phyloP scores from a whole-genome alignment of 148 eudicot species.

The Vaccinium vitisidaea region DNA sequence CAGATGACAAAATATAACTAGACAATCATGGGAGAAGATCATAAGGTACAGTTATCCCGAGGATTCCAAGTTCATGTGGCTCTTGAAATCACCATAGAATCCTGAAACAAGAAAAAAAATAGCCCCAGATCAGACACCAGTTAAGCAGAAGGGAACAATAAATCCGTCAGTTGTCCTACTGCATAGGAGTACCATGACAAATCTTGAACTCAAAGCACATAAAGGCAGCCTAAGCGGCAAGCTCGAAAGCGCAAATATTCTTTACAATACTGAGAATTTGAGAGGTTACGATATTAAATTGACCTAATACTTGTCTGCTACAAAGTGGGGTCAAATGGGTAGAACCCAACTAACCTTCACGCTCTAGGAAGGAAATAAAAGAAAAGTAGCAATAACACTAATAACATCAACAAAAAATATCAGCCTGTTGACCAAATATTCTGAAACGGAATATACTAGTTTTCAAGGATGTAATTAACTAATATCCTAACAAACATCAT shows the following conservation, averaged over 20 bases:
- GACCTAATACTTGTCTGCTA: not conserved
- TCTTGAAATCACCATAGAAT: constrained; percentile 13
- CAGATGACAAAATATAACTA: not conserved
- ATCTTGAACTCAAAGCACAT: not conserved
- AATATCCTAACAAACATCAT: not conserved
- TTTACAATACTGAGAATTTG: not conserved
- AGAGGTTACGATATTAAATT: not conserved
- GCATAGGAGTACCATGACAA: constrained; percentile 1
- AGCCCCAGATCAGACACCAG: constrained; percentile 9
- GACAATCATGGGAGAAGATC: not conserved
- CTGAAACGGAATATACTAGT: not conserved
- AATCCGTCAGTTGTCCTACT: not conserved
- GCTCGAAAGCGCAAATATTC: not conserved
- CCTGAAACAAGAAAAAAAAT: constrained; percentile 11
- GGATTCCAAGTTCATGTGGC: not conserved
- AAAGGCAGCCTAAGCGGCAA: not conserved
- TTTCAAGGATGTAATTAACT: not conserved
- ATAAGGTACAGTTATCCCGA: not conserved
- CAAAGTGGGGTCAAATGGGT: not conserved
- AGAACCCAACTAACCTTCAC: not conserved
- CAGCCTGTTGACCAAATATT: not conserved
- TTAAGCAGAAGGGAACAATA: not conserved
- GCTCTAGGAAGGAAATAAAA: not conserved
- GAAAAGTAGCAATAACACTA: not conserved
- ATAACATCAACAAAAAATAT: not conserved